phyloP scores from a whole-genome alignment of 2,329 filamentous ascomycete species.

The Epichloe amarillans region DNA sequence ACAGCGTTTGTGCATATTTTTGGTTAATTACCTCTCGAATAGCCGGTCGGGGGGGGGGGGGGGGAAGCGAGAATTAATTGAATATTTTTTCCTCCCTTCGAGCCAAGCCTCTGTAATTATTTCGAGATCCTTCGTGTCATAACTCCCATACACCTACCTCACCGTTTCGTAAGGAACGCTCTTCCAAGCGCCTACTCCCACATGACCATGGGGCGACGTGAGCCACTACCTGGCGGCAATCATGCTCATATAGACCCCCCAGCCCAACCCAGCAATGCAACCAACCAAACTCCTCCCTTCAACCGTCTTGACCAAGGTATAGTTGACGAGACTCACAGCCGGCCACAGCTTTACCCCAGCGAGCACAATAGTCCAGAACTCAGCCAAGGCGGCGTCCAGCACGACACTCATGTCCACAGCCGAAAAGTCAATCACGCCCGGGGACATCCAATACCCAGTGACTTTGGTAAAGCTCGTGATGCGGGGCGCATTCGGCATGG shows the following conservation, averaged over 20 bases:
- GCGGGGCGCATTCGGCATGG: constrained; percentile 29
- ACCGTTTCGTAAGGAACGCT: not conserved
- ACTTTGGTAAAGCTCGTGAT: constrained; percentile 23
- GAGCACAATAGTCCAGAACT: constrained; percentile 50
- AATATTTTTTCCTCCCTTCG: not conserved
- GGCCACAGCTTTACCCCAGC: constrained; percentile 64
- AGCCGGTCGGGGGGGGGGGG: not conserved
- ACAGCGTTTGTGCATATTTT: not conserved
- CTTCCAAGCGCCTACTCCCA: not conserved
- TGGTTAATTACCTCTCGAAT: not conserved
- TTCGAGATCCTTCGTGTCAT: too few species aligned
- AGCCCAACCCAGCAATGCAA: constrained; percentile 57
- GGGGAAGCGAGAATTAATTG: not conserved
- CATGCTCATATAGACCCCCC: constrained; percentile 66
- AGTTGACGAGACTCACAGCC: constrained; percentile 55
- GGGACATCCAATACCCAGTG: constrained; percentile 21
- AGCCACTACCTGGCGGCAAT: constrained; percentile 22
- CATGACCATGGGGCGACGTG: not conserved
- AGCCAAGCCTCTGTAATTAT: too few species aligned
- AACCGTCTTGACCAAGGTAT: constrained; percentile 54
- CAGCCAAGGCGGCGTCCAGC: constrained; percentile 30
- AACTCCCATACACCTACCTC: not conserved
- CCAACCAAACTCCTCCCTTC: constrained; percentile 57
- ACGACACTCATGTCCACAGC: constrained; percentile 32
- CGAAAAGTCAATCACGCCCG: constrained; percentile 29